Conservation (phyloP, 768 basidiomycete species). For the Russula sp. region DNA sequence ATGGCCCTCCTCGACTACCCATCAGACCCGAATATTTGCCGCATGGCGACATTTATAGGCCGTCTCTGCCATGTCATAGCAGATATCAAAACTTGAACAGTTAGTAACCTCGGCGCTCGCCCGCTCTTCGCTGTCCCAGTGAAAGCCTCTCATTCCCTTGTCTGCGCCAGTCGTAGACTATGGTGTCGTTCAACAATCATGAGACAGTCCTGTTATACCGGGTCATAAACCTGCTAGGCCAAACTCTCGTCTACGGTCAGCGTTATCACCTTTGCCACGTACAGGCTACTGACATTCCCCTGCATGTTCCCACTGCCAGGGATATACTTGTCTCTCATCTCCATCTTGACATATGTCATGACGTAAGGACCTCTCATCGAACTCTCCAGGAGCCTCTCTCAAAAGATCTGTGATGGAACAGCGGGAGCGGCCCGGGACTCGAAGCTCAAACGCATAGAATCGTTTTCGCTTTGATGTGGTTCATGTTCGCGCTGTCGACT, state of each 20-base stretch:
- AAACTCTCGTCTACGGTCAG: conserved; percentile 6
- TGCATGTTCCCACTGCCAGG: background rate
- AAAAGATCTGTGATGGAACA: background rate
- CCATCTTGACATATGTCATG: conserved; percentile 2
- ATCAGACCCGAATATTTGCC: no score
- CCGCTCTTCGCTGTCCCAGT: no score
- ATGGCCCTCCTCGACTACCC: no score
- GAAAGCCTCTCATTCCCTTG: background rate
- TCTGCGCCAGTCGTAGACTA: conserved; percentile 4
- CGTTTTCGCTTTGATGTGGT: background rate
- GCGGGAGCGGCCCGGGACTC: background rate
- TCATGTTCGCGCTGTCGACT: conserved; percentile 8
- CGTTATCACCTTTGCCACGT: background rate
- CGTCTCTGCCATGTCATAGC: no score
- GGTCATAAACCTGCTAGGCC: conserved; percentile 3
- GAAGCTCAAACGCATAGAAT: background rate
- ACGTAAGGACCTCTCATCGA: background rate
- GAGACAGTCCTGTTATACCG: background rate
- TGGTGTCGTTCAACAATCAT: background rate
- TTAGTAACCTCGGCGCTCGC: no score
- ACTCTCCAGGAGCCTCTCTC: background rate
- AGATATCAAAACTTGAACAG: no score
- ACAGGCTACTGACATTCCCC: background rate
- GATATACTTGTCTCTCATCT: conserved; percentile 7
- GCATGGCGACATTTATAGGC: no score